Evolutionary conservation across 306 rosid genomes (phyloP).

Genomic region (Sesbania bispinosa): DNA sequence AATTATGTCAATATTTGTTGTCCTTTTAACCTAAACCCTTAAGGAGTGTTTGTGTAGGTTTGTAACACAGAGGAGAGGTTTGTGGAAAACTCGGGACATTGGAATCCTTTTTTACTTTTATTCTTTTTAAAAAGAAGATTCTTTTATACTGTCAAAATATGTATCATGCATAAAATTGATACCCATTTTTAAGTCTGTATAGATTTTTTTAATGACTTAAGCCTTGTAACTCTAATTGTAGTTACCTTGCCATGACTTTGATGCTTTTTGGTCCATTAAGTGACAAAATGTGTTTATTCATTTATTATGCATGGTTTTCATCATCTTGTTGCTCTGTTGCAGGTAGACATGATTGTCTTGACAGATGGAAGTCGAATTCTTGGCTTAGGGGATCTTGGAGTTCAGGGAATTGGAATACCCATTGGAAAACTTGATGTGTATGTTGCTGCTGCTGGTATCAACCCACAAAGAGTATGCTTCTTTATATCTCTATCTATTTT

Average conservation of each 20-base stretch:
- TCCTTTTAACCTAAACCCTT: neutral
- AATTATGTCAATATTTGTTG: neutral
- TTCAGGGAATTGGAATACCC: constrained; percentile 99
- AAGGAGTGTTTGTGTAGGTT: neutral
- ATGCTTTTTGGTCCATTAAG: neutral
- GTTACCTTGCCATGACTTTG: neutral
- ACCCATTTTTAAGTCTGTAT: neutral
- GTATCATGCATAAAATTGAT: neutral
- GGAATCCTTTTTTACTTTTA: neutral
- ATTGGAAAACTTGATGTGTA: constrained; percentile 97
- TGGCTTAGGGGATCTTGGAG: constrained; percentile 99
- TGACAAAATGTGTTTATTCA: neutral
- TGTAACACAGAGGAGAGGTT: neutral
- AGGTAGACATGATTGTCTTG: constrained; percentile 99
- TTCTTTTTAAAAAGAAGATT: neutral
- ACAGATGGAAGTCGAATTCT: constrained; percentile 99
- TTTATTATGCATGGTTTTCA: constrained; percentile 3
- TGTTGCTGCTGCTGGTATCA: constrained; percentile 98
- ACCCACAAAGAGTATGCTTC: constrained; percentile 82
- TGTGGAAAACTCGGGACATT: constrained; percentile 4
- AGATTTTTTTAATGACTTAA: neutral
- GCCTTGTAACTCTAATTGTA: neutral
- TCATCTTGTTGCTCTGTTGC: constrained; percentile 37
- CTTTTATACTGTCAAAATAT: neutral
- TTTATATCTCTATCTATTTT: constrained; percentile 19